Percentiles rank a stretch among this genome's conserved stretches.
These are phyloP conservation scores for Neospora caninum DNA, from an alignment of 169 alveolate species.

Conservation along the genomic window DNA sequence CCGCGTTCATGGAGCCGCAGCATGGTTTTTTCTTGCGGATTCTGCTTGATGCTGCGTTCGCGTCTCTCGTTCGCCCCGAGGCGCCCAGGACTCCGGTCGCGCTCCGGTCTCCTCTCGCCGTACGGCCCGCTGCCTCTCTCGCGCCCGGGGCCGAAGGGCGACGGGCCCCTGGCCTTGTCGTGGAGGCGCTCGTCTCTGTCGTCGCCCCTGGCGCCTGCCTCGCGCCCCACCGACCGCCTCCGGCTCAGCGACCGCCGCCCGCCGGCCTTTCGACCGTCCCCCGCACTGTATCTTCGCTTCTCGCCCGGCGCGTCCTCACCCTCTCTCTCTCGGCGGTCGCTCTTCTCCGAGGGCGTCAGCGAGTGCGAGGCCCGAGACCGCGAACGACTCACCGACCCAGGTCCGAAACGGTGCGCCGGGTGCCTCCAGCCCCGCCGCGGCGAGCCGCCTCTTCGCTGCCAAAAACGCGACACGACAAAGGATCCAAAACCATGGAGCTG, in stretches of 20 bases:
- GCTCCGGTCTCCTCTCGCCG: neutral
- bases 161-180: neutral
- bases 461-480: neutral
- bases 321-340: neutral
- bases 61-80: neutral
- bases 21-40: conserved; percentile 70
- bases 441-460: neutral
- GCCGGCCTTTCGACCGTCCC: neutral
- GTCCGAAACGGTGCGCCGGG: neutral
- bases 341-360: conserved; percentile 22
- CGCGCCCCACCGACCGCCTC: neutral
- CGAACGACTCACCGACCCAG: conserved; percentile 10
- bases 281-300: neutral
- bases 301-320: neutral
- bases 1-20: conserved; percentile 78
- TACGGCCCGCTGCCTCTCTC: neutral
- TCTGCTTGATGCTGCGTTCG: neutral
- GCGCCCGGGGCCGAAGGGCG: neutral
- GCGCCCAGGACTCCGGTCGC: neutral
- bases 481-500: neutral
- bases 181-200: neutral
- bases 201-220: neutral
- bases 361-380: conserved; percentile 41
- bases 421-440: neutral
- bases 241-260: conserved; percentile 9